Conservation (phyloP, 2,329 filamentous ascomycete genomes). For the Fusarium staphyleae region DNA sequence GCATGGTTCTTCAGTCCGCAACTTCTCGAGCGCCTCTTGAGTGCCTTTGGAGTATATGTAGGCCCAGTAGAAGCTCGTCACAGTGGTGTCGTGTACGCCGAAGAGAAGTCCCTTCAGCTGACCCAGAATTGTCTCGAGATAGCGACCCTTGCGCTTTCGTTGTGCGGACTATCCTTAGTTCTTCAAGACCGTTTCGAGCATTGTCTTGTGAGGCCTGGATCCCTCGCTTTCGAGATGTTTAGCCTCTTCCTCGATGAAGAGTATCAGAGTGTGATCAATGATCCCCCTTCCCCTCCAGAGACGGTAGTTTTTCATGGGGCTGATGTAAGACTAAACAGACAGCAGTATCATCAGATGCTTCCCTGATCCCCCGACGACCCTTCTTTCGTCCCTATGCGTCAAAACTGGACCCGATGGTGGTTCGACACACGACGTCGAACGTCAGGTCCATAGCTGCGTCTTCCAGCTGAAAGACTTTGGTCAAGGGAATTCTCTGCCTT, state of each 20-base stretch:
- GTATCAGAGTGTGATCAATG: not conserved
- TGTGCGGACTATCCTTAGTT: not conserved
- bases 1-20: too few species aligned
- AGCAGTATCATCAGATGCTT: conserved; percentile 1
- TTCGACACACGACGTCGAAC: conserved; percentile 2
- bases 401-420: conserved; percentile 2
- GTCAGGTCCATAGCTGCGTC: conserved; percentile 2
- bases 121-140: not conserved
- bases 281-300: not conserved
- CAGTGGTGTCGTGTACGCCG: conserved; percentile 1
- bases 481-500: not conserved
- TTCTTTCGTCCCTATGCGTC: not conserved
- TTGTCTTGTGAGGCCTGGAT: not conserved
- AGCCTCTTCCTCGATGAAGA: not conserved
- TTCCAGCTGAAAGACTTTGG: not conserved
- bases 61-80: conserved; percentile 1
- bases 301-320: not conserved
- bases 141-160: not conserved
- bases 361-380: conserved; percentile 1
- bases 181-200: not conserved
- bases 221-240: not conserved
- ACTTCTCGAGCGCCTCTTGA: not conserved
- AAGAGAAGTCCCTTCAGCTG: not conserved
- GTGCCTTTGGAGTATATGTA: not conserved
- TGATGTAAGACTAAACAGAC: conserved; percentile 5